A percentile compares a stretch with the other conserved stretches of the same genome.
These are phyloP conservation scores for Trichoderma harzianum DNA, from an alignment of 2,329 filamentous ascomycete species.

Conservation along the genomic window DNA sequence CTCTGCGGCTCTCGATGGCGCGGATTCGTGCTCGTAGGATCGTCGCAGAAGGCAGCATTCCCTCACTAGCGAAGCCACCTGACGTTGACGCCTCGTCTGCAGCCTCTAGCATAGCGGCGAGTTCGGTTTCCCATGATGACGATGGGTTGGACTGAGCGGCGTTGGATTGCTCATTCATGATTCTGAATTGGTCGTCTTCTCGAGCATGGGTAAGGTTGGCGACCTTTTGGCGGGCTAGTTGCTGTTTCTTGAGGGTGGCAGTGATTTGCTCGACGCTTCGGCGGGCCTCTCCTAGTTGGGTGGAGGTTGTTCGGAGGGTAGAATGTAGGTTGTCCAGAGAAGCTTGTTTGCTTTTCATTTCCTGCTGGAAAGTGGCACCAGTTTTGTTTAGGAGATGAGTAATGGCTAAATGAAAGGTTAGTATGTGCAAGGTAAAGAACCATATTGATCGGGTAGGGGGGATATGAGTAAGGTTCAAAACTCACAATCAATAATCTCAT, in stretches of 20 bases:
- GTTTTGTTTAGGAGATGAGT: constrained; percentile 78
- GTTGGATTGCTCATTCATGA: constrained; percentile 41
- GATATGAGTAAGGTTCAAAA: constrained; percentile 39
- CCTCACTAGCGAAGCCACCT: constrained; percentile 37
- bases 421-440: neutral
- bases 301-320: constrained; percentile 75
- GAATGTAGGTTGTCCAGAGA: constrained; percentile 78
- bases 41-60: constrained; percentile 54
- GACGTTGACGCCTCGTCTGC: constrained; percentile 34
- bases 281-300: constrained; percentile 73
- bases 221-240: constrained; percentile 68
- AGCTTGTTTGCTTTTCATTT: constrained; percentile 79
- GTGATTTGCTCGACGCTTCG: constrained; percentile 70
- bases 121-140: constrained; percentile 53
- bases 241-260: constrained; percentile 59
- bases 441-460: neutral
- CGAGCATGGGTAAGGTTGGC: constrained; percentile 72
- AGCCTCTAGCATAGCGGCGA: constrained; percentile 45
- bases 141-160: constrained; percentile 44
- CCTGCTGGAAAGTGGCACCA: constrained; percentile 72
- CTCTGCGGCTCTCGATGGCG: constrained; percentile 68
- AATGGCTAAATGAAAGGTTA: constrained; percentile 56
- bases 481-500: constrained; percentile 77
- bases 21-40: constrained; percentile 65
- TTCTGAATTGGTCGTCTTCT: constrained; percentile 61